These are phyloP conservation scores for Penicillium hordei DNA, from an alignment of 2,329 filamentous ascomycete genomes.

Conservation along the genomic window DNA sequence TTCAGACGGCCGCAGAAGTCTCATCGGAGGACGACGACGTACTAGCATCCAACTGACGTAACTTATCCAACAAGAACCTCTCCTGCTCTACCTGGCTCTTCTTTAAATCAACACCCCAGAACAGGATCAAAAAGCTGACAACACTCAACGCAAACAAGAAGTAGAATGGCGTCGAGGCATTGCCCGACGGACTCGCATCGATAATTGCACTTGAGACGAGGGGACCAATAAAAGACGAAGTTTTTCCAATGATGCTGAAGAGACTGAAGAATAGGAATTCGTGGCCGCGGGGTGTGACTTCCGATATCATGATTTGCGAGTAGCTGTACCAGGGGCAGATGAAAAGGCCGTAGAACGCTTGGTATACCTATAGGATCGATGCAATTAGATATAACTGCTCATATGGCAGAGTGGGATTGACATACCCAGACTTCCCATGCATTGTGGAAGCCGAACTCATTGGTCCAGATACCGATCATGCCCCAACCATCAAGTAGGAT, in stretches of 20 bases:
- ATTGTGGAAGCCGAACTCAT: slow-evolving; percentile 55
- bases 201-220: slow-evolving; percentile 70
- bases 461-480: slow-evolving; percentile 60
- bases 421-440: slow-evolving; percentile 54
- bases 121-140: slow-evolving; percentile 55
- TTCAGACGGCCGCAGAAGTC: not conserved
- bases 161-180: slow-evolving; percentile 65
- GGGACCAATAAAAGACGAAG: slow-evolving; percentile 66
- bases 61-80: slow-evolving; percentile 49
- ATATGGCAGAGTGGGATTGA: not conserved
- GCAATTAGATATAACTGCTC: not conserved
- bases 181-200: slow-evolving; percentile 55
- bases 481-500: slow-evolving; percentile 60
- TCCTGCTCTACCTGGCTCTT: slow-evolving; percentile 62
- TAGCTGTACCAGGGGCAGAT: slow-evolving; percentile 72
- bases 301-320: slow-evolving; percentile 69
- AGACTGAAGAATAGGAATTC: slow-evolving; percentile 70
- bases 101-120: slow-evolving; percentile 59
- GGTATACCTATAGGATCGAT: slow-evolving; percentile 35
- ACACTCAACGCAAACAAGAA: slow-evolving; percentile 62
- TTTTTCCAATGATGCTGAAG: slow-evolving; percentile 69
- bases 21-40: slow-evolving; percentile 11
- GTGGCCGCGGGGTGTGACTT: slow-evolving; percentile 66
- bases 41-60: slow-evolving; percentile 10
- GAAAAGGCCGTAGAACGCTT: slow-evolving; percentile 63